A percentile compares a stretch with the other conserved stretches of the same genome.
Conservation (phyloP, 768 basidiomycete species). For the Suillus subluteus region DNA sequence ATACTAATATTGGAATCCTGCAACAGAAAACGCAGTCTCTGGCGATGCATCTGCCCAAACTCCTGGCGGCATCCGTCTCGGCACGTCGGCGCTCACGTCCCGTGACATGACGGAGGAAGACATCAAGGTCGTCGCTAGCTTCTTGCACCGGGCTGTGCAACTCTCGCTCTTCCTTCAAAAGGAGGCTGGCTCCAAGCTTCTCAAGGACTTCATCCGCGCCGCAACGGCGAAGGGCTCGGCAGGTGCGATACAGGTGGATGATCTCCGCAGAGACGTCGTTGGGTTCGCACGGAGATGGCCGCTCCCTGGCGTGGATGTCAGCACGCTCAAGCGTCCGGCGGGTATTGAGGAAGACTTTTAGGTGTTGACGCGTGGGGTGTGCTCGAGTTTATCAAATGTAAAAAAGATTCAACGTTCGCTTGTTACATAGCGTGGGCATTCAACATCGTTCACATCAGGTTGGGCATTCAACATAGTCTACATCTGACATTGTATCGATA, state of each 20-base stretch:
- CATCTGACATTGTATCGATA: conserved; percentile 33
- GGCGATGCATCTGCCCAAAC: conserved; percentile 95
- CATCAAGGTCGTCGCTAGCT: conserved; percentile 83
- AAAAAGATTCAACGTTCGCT: conserved; percentile 61
- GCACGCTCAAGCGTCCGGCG: conserved; percentile 54
- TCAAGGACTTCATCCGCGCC: conserved; percentile 93
- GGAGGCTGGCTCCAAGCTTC: conserved; percentile 91
- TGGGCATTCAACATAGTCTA: conserved; percentile 40
- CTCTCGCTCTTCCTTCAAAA: conserved; percentile 88
- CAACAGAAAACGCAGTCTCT: conserved; percentile 90
- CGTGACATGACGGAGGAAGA: conserved; percentile 91
- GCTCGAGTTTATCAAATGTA: background rate
- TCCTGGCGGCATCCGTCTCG: conserved; percentile 96
- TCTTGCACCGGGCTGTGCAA: conserved; percentile 95
- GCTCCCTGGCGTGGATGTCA: conserved; percentile 79
- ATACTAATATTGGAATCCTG: background rate
- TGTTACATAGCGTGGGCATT: conserved; percentile 24
- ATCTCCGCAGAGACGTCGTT: conserved; percentile 80
- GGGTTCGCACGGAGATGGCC: conserved; percentile 89
- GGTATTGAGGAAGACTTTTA: conserved; percentile 62
- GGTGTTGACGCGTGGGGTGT: conserved; percentile 8
- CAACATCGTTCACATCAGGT: conserved; percentile 22
- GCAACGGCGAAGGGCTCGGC: conserved; percentile 75
- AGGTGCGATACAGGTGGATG: conserved; percentile 69
- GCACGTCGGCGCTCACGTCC: conserved; percentile 92